A percentile compares a stretch with the other conserved stretches of the same genome.
Evolutionary conservation across 257 asterid genomes (phyloP).

Genomic region (Petunia axillaris): DNA sequence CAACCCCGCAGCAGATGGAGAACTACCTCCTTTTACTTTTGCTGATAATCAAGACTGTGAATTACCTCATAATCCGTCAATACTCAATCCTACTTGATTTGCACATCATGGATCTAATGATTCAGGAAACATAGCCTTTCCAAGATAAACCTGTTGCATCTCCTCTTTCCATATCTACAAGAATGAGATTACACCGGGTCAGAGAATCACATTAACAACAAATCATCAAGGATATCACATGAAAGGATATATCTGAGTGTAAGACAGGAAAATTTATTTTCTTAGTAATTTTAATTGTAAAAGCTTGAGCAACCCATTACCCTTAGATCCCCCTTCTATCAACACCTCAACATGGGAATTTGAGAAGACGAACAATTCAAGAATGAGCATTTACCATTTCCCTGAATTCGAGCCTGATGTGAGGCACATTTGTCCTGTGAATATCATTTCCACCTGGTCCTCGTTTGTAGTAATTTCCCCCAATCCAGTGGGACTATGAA

Average conservation of each 20-base stretch:
- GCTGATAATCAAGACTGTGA: too few relatives aligned
- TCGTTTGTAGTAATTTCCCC: conserved; percentile 76
- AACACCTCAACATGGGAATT: neutral
- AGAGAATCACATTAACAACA: neutral
- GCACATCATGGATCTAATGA: conserved; percentile 53
- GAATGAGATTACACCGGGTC: neutral
- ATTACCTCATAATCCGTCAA: too few relatives aligned
- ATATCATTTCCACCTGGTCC: conserved; percentile 96
- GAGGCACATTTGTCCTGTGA: conserved; percentile 95
- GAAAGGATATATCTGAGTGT: too few relatives aligned
- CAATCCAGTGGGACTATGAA: conserved; percentile 90
- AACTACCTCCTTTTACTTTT: too few relatives aligned
- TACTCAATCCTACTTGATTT: neutral
- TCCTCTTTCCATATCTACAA: conserved; percentile 93
- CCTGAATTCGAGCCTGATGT: conserved; percentile 89
- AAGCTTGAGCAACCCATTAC: neutral
- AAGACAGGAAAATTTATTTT: too few relatives aligned
- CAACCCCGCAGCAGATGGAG: too few relatives aligned
- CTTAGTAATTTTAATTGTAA: too few relatives aligned
- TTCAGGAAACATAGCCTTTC: conserved; percentile 63
- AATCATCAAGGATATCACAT: too few relatives aligned
- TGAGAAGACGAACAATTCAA: neutral
- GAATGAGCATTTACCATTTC: conserved; percentile 59
- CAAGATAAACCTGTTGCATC: conserved; percentile 83
- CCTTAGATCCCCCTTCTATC: too few relatives aligned